Conservation (phyloP, 192 early-diverging fungal species). For the Globomyces pollinis-pini region DNA sequence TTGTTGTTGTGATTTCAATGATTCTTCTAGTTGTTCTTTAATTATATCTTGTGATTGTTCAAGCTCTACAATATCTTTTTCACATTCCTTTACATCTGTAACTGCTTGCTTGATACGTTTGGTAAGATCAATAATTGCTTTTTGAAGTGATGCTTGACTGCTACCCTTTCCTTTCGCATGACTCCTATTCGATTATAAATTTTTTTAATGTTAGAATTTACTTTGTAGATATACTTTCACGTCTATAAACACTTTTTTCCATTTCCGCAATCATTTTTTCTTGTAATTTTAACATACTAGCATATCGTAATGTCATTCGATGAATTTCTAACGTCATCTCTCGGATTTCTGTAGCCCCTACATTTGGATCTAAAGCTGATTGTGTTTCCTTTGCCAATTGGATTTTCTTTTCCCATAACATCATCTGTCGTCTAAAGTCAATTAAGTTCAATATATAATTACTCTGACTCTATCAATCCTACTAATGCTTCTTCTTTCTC, state of each 20-base stretch:
- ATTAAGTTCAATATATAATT: conserved; percentile 19
- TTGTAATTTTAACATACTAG: conserved; percentile 51
- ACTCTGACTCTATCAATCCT: conserved; percentile 55
- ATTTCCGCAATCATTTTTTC: conserved; percentile 59
- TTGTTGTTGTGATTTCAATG: not conserved
- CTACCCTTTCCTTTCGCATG: conserved; percentile 44
- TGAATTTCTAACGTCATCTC: conserved; percentile 59
- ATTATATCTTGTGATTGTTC: conserved; percentile 24
- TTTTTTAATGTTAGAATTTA: not conserved
- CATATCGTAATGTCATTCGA: conserved; percentile 53
- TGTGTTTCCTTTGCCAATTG: conserved; percentile 60
- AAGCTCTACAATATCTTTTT: conserved; percentile 33
- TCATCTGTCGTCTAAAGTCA: conserved; percentile 48
- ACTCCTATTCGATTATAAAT: conserved; percentile 16
- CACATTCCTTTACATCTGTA: conserved; percentile 43
- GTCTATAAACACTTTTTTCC: conserved; percentile 52
- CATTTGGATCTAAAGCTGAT: conserved; percentile 53
- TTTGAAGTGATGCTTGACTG: conserved; percentile 39
- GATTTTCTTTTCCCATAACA: conserved; percentile 64
- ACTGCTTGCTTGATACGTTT: conserved; percentile 40
- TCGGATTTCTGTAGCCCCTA: conserved; percentile 52
- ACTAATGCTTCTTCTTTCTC: conserved; percentile 48
- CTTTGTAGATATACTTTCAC: conserved; percentile 46
- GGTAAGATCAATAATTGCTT: conserved; percentile 43
- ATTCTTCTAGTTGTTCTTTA: conserved; percentile 25